Base-by-base conservation (phyloP, 371 early-diverging fungal genomes). In the Mucor irregularis region DNA sequence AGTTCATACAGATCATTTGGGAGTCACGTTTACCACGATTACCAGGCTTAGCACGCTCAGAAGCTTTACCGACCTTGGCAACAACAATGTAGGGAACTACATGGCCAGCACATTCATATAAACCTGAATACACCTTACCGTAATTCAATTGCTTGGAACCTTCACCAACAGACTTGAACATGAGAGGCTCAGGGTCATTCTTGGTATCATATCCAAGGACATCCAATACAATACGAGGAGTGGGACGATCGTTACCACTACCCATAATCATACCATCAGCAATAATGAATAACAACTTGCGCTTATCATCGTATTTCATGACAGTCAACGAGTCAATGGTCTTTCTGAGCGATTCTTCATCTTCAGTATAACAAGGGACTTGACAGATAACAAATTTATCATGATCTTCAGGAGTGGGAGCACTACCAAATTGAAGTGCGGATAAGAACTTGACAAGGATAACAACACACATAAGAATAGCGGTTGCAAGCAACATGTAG, bases 21-120 rank as follows among this genome's bases (percentile, higher is more conserved):
- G 97, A 94, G 76, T 99, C 99, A 66, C 99, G 91, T 77, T 99
- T 99, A 62, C 99, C 99, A 45, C 99, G 82, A 73, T 99, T 99
- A 11, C 96, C 97, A 9, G 93, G 86, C 66, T 88, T 90, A 56
- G 77, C 74, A 35, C 83, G 76, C 69, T 91, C 91, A 24, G 77
- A 78, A 2, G 88, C 84, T 19, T 79, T 82, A 37, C 98, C 98
- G 34, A 85, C 85, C 81, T 99, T 99, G 68, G 88, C 93, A 3
- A 99, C 82, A 3, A 97, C 93, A 53, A 99, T 78, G 66, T 92
- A 97, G 0, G 97, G 96, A 3, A 95, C 90, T 28, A 88, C 82
- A 50, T 90, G 92, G 22, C 91, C 96, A 49, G 77, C 84, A 56
- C 84, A 80, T 66, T 92, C 90, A 70, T 98, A 99, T 24, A 94